These are phyloP conservation scores for Picea mariana DNA, from an alignment of 83 land plant genomes.

Conservation along the genomic window DNA sequence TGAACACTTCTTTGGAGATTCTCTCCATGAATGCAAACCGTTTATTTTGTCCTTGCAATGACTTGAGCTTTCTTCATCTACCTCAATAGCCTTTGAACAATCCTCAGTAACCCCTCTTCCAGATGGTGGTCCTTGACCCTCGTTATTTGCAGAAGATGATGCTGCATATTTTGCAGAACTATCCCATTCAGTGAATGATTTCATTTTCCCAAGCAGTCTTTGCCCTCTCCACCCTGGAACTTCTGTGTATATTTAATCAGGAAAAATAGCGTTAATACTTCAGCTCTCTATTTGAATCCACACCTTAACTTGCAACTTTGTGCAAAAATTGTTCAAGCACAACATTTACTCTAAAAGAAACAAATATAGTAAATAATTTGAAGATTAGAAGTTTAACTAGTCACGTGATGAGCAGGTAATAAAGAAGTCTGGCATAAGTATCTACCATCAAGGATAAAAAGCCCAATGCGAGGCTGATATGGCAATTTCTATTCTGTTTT, in stretches of 20 bases:
- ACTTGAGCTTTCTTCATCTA: too few species aligned
- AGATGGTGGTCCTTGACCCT: neutral
- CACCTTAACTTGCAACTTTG: neutral
- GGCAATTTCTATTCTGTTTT: neutral
- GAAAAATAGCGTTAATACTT: neutral
- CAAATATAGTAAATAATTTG: neutral
- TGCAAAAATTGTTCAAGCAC: neutral
- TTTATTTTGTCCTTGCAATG: too few species aligned
- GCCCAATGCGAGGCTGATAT: too few species aligned
- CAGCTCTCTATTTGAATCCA: too few species aligned
- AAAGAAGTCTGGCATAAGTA: neutral
- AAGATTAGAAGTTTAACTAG: neutral
- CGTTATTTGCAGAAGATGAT: constrained; percentile 10
- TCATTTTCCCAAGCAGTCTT: neutral
- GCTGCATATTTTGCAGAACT: neutral
- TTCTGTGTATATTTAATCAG: neutral
- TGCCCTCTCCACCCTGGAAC: constrained; percentile 1
- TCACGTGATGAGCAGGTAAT: neutral
- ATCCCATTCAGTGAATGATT: neutral
- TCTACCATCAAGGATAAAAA: neutral
- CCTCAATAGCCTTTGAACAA: neutral
- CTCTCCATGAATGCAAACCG: too few species aligned
- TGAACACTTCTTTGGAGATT: too few species aligned
- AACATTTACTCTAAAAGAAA: neutral
- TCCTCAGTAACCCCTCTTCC: neutral